Conservation (phyloP, 495 filamentous ascomycete genomes). For the Trichoderma orchidacearum region DNA sequence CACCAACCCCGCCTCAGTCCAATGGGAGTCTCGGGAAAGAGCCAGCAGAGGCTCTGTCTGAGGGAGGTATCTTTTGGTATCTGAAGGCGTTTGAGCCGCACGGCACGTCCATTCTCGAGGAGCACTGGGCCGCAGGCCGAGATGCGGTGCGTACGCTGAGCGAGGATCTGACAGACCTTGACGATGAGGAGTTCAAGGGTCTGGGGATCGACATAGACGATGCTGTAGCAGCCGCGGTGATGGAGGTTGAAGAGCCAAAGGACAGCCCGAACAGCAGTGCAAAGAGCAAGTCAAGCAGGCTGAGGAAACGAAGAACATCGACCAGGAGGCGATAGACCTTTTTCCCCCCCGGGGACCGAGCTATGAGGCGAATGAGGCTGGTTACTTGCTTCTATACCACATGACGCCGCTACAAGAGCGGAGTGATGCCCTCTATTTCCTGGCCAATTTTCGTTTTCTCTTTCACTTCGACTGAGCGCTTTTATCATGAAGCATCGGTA, state of each 20-base stretch:
- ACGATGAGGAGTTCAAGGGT: slow-evolving; percentile 70
- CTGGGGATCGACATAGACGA: slow-evolving; percentile 30
- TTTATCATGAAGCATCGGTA: neutral
- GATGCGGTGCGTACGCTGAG: slow-evolving; percentile 66
- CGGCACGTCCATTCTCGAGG: slow-evolving; percentile 55
- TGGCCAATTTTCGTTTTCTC: neutral
- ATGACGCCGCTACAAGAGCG: no score
- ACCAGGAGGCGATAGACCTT: slow-evolving; percentile 13
- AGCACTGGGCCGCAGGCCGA: slow-evolving; percentile 56
- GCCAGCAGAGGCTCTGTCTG: slow-evolving; percentile 39
- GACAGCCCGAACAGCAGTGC: slow-evolving; percentile 9
- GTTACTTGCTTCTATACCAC: no score
- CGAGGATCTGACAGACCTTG: slow-evolving; percentile 77
- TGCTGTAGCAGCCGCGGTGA: slow-evolving; percentile 25
- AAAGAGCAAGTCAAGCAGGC: slow-evolving; percentile 12
- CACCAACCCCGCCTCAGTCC: slow-evolving; percentile 32
- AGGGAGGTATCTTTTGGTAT: slow-evolving; percentile 82
- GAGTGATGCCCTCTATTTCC: neutral
- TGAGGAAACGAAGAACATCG: slow-evolving; percentile 17
- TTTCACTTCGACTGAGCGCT: slow-evolving; percentile 3
- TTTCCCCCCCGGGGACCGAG: no score
- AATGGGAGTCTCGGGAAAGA: slow-evolving; percentile 29
- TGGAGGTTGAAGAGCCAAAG: slow-evolving; percentile 12
- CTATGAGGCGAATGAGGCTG: no score
- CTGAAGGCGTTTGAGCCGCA: slow-evolving; percentile 65